Conservation (phyloP, 768 basidiomycete genomes). For the Calocera viscosa region DNA sequence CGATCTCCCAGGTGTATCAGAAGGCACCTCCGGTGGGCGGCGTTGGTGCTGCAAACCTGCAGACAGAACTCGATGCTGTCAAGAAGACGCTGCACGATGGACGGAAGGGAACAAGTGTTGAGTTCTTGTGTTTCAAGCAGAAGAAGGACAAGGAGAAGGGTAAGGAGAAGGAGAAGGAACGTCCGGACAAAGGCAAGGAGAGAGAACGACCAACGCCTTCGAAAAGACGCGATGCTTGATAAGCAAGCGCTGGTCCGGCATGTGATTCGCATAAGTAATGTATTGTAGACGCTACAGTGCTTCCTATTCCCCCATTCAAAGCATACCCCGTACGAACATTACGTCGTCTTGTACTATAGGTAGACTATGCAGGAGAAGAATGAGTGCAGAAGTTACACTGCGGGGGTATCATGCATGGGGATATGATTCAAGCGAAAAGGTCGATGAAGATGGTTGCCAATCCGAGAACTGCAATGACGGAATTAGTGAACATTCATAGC, state of each 20-base stretch:
- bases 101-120: conserved; percentile 79
- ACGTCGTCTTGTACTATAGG: neutral
- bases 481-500: conserved; percentile 13
- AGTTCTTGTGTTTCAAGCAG: conserved; percentile 80
- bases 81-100: conserved; percentile 82
- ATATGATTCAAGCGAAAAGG: conserved; percentile 27
- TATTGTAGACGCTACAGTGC: neutral
- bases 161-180: conserved; percentile 11
- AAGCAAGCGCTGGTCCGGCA: neutral
- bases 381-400: neutral
- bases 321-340: neutral
- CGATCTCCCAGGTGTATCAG: conserved; percentile 85
- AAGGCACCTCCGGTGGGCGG: conserved; percentile 41
- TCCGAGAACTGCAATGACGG: conserved; percentile 49
- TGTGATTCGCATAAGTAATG: neutral
- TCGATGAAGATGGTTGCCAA: conserved; percentile 86
- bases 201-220: neutral
- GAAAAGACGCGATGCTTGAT: neutral
- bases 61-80: conserved; percentile 76
- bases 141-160: conserved; percentile 16
- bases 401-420: neutral
- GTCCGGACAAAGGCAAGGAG: neutral
- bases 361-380: neutral
- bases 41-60: conserved; percentile 71
- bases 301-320: neutral